Evolutionary conservation across 2,329 filamentous ascomycete genomes (phyloP).

Genomic region (Penicillium aurantiogriseum): DNA sequence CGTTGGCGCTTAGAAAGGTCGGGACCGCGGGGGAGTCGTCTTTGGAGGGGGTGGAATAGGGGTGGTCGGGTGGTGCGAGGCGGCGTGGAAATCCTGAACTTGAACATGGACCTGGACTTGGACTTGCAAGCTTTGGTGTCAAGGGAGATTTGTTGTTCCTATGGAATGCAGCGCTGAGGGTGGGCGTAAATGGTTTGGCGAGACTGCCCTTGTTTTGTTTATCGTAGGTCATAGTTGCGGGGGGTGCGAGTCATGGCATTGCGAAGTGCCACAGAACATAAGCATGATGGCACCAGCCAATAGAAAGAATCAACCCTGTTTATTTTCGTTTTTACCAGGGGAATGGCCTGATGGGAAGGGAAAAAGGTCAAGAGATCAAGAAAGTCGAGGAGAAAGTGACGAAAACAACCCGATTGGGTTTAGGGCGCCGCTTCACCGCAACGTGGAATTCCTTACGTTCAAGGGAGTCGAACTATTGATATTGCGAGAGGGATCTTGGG

Average conservation of each 20-base stretch:
- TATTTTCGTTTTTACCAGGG: constrained; percentile 6
- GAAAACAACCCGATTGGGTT: constrained; percentile 32
- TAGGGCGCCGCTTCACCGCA: constrained; percentile 29
- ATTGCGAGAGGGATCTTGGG: neutral
- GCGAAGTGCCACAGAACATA: constrained; percentile 27
- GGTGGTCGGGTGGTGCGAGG: constrained; percentile 34
- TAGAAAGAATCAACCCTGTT: neutral
- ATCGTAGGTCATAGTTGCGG: constrained; percentile 51
- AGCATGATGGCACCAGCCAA: constrained; percentile 36
- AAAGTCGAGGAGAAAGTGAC: constrained; percentile 15
- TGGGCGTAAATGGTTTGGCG: constrained; percentile 63
- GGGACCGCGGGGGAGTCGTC: constrained; percentile 56
- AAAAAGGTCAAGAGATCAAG: neutral
- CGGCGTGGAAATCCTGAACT: constrained; percentile 31
- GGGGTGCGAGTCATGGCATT: constrained; percentile 49
- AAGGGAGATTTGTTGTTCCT: constrained; percentile 56
- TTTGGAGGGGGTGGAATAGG: constrained; percentile 36
- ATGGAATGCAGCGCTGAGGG: constrained; percentile 62
- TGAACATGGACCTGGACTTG: constrained; percentile 20
- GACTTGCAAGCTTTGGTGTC: constrained; percentile 58
- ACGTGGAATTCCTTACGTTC: constrained; percentile 17
- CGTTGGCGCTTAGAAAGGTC: constrained; percentile 62
- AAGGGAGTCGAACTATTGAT: neutral
- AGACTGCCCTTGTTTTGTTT: constrained; percentile 53
- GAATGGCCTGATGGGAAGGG: constrained; percentile 13